These are phyloP conservation scores for Mycena capillaripes DNA, from an alignment of 768 basidiomycete species.

Conservation along the genomic window DNA sequence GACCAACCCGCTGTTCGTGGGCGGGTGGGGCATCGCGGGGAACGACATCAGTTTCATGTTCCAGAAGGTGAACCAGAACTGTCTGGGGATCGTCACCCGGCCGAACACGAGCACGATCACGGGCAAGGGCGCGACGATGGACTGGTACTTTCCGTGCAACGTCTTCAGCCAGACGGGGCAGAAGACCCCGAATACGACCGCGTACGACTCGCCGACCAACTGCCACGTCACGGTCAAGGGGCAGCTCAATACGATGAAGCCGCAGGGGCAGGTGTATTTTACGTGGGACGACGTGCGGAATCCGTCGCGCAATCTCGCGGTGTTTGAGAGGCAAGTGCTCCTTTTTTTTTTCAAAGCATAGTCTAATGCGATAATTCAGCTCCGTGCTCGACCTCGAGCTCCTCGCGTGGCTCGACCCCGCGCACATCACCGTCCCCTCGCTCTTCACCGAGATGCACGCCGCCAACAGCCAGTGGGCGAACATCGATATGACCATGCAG, in stretches of 20 bases:
- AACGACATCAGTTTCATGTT: slow-evolving; percentile 96
- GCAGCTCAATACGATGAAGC: slow-evolving; percentile 61
- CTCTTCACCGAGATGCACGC: slow-evolving; percentile 85
- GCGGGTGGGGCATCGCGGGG: slow-evolving; percentile 82
- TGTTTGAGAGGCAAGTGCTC: slow-evolving; percentile 86
- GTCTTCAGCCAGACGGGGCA: slow-evolving; percentile 81
- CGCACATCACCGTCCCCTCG: slow-evolving; percentile 86
- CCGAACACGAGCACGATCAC: slow-evolving; percentile 75
- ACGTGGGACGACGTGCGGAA: slow-evolving; percentile 90
- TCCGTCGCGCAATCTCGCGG: slow-evolving; percentile 84
- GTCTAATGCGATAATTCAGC: slow-evolving; percentile 53
- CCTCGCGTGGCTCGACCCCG: slow-evolving; percentile 85
- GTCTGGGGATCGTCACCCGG: slow-evolving; percentile 81
- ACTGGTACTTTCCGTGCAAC: slow-evolving; percentile 99
- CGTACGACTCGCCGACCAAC: slow-evolving; percentile 71
- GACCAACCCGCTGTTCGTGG: slow-evolving; percentile 87
- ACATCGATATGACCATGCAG: slow-evolving; percentile 90
- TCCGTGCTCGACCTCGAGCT: slow-evolving; percentile 90
- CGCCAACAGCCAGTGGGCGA: slow-evolving; percentile 79
- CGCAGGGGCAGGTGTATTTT: slow-evolving; percentile 92
- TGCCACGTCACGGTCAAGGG: slow-evolving; percentile 78
- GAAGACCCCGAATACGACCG: slow-evolving; percentile 73
- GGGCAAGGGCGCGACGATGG: slow-evolving; percentile 69
- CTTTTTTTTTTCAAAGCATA: neutral
- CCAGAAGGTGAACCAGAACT: slow-evolving; percentile 91